These are phyloP conservation scores for Acacia acuminata DNA, from an alignment of 306 rosid species.

Conservation along the genomic window DNA sequence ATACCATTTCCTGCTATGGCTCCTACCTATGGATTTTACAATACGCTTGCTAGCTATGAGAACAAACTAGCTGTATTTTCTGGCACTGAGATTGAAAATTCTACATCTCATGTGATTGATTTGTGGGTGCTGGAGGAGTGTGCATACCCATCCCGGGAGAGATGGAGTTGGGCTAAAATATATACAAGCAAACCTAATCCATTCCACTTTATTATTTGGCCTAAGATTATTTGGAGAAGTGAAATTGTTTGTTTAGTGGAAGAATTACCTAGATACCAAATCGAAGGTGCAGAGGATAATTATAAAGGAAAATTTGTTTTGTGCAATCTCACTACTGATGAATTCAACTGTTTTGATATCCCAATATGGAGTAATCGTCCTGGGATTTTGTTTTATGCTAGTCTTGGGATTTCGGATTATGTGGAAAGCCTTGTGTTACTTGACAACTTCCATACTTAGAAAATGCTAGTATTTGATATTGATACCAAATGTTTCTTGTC, in stretches of 20 bases:
- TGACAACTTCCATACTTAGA: neutral
- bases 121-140: neutral
- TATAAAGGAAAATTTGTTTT: neutral
- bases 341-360: too few species aligned
- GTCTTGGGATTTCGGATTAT: too few species aligned
- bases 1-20: neutral
- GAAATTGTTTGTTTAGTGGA: neutral
- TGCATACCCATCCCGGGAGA: neutral
- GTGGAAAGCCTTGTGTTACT: neutral
- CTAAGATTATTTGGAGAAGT: neutral
- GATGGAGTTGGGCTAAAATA: neutral
- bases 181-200: neutral
- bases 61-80: neutral
- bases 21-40: neutral
- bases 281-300: too few species aligned
- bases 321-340: neutral
- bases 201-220: accelerated
- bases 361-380: neutral
- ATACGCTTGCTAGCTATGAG: neutral
- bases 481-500: too few species aligned
- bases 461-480: too few species aligned
- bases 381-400: too few species aligned
- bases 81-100: neutral
- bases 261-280: too few species aligned
- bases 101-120: neutral